These are phyloP conservation scores for Phellopilus nigrolimitatus DNA, from an alignment of 1,284 basidiomycete species.

Conservation along the genomic window DNA sequence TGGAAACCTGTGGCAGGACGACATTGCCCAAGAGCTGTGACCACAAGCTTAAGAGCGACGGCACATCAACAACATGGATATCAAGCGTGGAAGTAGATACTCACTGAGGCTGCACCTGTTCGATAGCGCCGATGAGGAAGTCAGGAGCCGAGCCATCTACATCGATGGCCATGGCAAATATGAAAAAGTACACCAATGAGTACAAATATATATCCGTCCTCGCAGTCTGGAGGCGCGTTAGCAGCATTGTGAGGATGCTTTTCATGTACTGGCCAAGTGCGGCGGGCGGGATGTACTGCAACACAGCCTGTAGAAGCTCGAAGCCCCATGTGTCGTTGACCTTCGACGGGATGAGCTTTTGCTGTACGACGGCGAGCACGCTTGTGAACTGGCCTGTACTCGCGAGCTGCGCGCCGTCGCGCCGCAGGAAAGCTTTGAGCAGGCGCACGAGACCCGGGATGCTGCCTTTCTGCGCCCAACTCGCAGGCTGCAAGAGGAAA, in stretches of 20 bases:
- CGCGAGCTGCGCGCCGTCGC: constrained; percentile 71
- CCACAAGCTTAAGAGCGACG: constrained; percentile 69
- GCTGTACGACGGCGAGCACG: constrained; percentile 89
- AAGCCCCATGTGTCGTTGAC: constrained; percentile 90
- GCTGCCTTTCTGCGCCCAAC: constrained; percentile 96
- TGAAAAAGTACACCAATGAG: constrained; percentile 76
- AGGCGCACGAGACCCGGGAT: constrained; percentile 91
- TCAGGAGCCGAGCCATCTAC: constrained; percentile 74
- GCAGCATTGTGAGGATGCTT: constrained; percentile 74
- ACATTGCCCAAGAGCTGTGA: constrained; percentile 78
- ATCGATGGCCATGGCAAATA: constrained; percentile 72
- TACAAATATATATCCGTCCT: constrained; percentile 91
- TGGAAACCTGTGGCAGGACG: constrained; percentile 77
- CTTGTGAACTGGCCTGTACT: constrained; percentile 69
- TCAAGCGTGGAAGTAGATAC: constrained; percentile 27
- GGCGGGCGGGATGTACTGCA: constrained; percentile 63
- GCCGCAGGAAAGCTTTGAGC: constrained; percentile 78
- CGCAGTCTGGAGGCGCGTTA: constrained; percentile 83
- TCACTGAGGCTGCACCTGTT: constrained; percentile 83
- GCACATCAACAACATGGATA: constrained; percentile 10
- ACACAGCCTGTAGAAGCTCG: constrained; percentile 80
- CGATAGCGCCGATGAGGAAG: constrained; percentile 71
- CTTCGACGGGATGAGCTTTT: constrained; percentile 83
- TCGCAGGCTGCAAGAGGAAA: constrained; percentile 79
- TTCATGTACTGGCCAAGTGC: constrained; percentile 74